Evolutionary conservation across 768 basidiomycete genomes (phyloP).

Genomic region (Hygrocybe punicea): DNA sequence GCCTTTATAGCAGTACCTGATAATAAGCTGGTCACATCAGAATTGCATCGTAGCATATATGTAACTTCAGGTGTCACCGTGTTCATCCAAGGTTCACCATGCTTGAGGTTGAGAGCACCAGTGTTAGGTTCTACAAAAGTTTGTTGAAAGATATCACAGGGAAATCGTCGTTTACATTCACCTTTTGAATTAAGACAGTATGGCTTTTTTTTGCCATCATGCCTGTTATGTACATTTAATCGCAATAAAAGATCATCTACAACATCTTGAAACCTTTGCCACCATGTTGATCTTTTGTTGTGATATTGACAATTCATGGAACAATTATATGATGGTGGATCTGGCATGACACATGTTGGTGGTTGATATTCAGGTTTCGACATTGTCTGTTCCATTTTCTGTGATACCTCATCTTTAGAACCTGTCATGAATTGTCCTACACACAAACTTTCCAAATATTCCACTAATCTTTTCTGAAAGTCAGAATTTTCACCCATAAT

Average conservation of each 20-base stretch:
- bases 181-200: slow-evolving; percentile 25
- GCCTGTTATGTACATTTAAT: too few relatives aligned
- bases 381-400: too few relatives aligned
- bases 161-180: slow-evolving; percentile 35
- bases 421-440: slow-evolving; percentile 32
- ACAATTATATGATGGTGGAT: too few relatives aligned
- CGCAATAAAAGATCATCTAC: too few relatives aligned
- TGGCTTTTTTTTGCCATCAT: slow-evolving; percentile 15
- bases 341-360: too few relatives aligned
- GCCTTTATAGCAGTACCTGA: slow-evolving; percentile 38
- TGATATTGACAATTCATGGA: too few relatives aligned
- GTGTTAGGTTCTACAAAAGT: slow-evolving; percentile 27
- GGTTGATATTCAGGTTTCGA: not conserved
- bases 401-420: slow-evolving; percentile 23
- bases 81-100: slow-evolving; percentile 34
- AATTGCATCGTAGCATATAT: slow-evolving; percentile 34
- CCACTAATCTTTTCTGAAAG: slow-evolving; percentile 18
- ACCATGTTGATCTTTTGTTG: too few relatives aligned
- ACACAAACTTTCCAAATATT: slow-evolving; percentile 24
- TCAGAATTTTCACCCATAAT: slow-evolving; percentile 19
- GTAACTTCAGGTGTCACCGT: slow-evolving; percentile 25
- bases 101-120: slow-evolving; percentile 28
- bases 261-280: too few relatives aligned
- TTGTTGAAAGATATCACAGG: slow-evolving; percentile 15
- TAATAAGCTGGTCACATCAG: slow-evolving; percentile 32